Evolutionary conservation across 2,329 filamentous ascomycete species (phyloP).

Genomic region (Cladosporium velox): DNA sequence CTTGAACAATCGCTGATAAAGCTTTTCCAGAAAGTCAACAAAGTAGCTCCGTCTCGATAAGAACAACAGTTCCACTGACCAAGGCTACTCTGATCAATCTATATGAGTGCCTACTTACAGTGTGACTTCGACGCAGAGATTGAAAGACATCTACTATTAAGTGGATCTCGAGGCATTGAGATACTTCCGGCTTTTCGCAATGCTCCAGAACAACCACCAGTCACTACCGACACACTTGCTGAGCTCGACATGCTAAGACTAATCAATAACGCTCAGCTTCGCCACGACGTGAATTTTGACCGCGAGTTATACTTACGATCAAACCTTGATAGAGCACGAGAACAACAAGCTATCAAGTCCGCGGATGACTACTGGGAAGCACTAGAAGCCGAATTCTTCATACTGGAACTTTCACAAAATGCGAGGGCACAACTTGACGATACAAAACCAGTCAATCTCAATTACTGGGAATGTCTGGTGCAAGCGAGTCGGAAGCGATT

Average conservation of each 20-base stretch:
- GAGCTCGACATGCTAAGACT: conserved; percentile 91
- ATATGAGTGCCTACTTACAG: not conserved
- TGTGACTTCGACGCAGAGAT: conserved; percentile 5
- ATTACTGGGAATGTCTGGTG: conserved; percentile 50
- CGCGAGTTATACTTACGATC: conserved; percentile 89
- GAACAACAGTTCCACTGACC: not conserved
- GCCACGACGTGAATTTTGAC: conserved; percentile 95
- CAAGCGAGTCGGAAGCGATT: conserved; percentile 60
- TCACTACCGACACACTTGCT: conserved; percentile 80
- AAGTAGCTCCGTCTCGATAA: not conserved
- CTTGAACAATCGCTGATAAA: not conserved
- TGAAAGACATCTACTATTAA: not conserved
- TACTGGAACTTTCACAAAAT: conserved; percentile 44
- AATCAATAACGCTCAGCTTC: conserved; percentile 73
- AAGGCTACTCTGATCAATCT: not conserved
- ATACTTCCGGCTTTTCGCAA: not conserved
- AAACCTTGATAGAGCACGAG: conserved; percentile 84
- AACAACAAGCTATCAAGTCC: conserved; percentile 73
- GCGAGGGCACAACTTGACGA: conserved; percentile 48
- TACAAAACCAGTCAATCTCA: conserved; percentile 41
- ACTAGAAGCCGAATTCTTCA: conserved; percentile 58
- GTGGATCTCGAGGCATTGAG: conserved; percentile 7
- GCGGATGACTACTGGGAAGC: conserved; percentile 82
- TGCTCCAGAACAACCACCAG: conserved; percentile 60
- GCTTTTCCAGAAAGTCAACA: not conserved